Percentiles rank a stretch among this genome's conserved stretches.
Evolutionary conservation across 129 eudicot genomes (phyloP).

Genomic region (Lactuca saligna): DNA sequence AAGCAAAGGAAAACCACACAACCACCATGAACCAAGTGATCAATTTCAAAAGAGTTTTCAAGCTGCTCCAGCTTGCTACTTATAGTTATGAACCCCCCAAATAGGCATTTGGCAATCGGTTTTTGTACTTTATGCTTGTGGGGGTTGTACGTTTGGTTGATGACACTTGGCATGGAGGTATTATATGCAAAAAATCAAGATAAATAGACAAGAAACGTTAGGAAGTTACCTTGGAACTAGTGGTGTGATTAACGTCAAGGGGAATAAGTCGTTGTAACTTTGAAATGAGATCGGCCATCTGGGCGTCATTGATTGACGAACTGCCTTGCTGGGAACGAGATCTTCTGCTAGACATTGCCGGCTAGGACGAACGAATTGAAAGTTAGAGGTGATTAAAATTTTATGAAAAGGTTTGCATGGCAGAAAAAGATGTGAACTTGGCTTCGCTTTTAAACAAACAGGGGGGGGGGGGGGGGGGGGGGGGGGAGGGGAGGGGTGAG

Average conservation of each 20-base stretch:
- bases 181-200: constrained; percentile 15
- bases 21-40: constrained; percentile 21
- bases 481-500: not conserved
- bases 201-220: constrained; percentile 1
- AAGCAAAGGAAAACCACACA: constrained; percentile 57
- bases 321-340: constrained; percentile 79
- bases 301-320: constrained; percentile 63
- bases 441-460: constrained; percentile 32
- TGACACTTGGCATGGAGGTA: constrained; percentile 20
- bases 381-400: constrained; percentile 14
- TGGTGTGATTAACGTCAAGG: constrained; percentile 45
- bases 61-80: constrained; percentile 7
- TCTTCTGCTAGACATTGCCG: constrained; percentile 87
- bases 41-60: constrained; percentile 5
- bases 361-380: constrained; percentile 1
- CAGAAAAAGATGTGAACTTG: constrained; percentile 23
- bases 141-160: constrained; percentile 27
- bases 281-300: constrained; percentile 81
- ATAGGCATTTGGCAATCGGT: not conserved
- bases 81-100: constrained; percentile 12
- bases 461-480: constrained; percentile 14
- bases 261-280: constrained; percentile 87
- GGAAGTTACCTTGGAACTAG: constrained; percentile 67
- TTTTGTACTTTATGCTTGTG: constrained; percentile 31
- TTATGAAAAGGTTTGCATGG: constrained; percentile 37